These are phyloP conservation scores for Galerina marginata DNA, from an alignment of 768 basidiomycete genomes.

Conservation along the genomic window DNA sequence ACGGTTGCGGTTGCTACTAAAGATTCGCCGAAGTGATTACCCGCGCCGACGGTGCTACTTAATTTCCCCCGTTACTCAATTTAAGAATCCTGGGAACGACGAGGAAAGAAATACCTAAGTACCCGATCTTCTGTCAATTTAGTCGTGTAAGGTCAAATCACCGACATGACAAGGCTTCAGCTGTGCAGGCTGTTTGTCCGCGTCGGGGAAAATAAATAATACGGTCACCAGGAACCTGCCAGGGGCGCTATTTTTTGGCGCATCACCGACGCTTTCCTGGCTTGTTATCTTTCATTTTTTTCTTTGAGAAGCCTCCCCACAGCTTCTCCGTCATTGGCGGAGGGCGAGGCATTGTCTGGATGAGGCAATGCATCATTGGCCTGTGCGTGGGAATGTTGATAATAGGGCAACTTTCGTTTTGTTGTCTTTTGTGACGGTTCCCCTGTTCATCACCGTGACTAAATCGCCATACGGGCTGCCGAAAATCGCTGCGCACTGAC, in stretches of 20 bases:
- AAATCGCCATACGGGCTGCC: slow-evolving; percentile 33
- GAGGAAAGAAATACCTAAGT: not conserved
- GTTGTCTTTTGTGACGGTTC: slow-evolving; percentile 31
- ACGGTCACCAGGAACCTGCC: slow-evolving; percentile 3
- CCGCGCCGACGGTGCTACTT: not conserved
- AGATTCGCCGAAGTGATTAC: not conserved
- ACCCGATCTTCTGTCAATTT: not conserved
- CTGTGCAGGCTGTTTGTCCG: slow-evolving; percentile 22
- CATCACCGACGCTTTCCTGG: no score
- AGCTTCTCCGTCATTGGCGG: not conserved
- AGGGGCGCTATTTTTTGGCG: no score
- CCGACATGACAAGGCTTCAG: slow-evolving; percentile 7
- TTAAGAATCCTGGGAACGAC: not conserved
- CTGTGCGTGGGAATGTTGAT: slow-evolving; percentile 48
- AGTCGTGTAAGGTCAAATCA: not conserved
- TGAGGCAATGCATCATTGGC: slow-evolving; percentile 28
- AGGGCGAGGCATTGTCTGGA: slow-evolving; percentile 12
- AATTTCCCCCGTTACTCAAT: not conserved
- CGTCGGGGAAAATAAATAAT: slow-evolving; percentile 12
- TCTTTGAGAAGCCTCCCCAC: not conserved
- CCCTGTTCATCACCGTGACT: slow-evolving; percentile 40
- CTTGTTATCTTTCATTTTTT: not conserved
- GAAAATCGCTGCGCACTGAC: slow-evolving; percentile 48
- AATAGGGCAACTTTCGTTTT: slow-evolving; percentile 25
- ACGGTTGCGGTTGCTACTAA: not conserved